Percentiles rank a stretch among this genome's conserved stretches.
Evolutionary conservation across 208 protist genomes (phyloP).

Genomic region (Trypanosoma conorhini): DNA sequence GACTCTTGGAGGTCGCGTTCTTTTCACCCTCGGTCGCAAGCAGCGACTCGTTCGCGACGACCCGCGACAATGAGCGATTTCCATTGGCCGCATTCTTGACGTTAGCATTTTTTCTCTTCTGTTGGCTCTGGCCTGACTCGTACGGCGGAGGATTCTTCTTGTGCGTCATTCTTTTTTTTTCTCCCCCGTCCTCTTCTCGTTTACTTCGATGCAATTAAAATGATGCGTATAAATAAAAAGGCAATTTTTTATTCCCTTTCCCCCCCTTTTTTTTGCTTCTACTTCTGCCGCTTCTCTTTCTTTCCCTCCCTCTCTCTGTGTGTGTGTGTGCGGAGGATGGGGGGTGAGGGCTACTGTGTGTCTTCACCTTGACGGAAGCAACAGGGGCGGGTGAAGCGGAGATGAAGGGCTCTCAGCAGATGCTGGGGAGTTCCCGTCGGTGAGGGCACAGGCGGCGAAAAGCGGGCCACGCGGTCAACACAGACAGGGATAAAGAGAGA

Average conservation of each 20-base stretch:
- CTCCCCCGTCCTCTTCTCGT: too few species aligned
- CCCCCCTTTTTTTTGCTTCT: too few species aligned
- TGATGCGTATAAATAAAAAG: not conserved
- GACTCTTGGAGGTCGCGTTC: conserved; percentile 75
- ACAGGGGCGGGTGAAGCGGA: not conserved
- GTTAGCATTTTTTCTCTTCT: not conserved
- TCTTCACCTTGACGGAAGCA: not conserved
- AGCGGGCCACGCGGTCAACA: too few species aligned
- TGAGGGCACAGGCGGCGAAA: too few species aligned
- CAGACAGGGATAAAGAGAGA: too few species aligned
- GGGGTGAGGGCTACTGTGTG: too few species aligned
- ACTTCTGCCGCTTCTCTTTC: not conserved
- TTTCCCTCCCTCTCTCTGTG: conserved; percentile 4
- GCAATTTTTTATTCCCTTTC: too few species aligned
- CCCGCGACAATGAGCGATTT: conserved; percentile 7
- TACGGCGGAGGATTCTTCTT: conserved; percentile 27
- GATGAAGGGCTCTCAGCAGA: not conserved
- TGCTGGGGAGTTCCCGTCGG: too few species aligned
- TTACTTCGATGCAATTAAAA: not conserved
- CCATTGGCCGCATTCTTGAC: not conserved
- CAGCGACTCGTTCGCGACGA: conserved; percentile 73
- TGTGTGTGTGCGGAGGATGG: too few species aligned
- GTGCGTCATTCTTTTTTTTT: not conserved
- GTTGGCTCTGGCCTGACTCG: not conserved
- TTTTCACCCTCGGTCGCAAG: conserved; percentile 85